Percentiles rank a stretch among this genome's conserved stretches.
Conservation (phyloP, 306 rosid species). For the Phaseolus lunatus region DNA sequence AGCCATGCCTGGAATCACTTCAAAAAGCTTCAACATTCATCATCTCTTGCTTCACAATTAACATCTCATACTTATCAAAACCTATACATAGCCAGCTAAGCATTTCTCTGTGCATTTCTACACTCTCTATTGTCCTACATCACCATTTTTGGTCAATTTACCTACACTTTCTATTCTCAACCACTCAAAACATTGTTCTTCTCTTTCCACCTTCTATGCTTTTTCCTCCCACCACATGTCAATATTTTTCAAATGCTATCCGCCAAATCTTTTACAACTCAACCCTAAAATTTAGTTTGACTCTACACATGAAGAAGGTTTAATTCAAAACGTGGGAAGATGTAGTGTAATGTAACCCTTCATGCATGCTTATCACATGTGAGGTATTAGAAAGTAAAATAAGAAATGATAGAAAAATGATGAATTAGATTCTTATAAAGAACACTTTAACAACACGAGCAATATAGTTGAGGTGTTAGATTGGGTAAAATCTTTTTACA, state of each 20-base stretch:
- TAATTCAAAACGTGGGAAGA: not conserved
- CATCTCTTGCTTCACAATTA: slow-evolving; percentile 11
- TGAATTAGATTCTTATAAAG: too few species aligned
- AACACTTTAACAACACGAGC: too few species aligned
- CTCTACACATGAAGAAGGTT: not conserved
- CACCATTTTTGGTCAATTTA: slow-evolving; percentile 6
- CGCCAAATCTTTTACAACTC: not conserved
- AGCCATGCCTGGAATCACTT: slow-evolving; percentile 38
- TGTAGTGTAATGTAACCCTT: too few species aligned
- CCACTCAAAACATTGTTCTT: not conserved
- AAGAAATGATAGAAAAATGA: too few species aligned
- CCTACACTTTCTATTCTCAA: too few species aligned
- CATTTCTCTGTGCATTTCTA: slow-evolving; percentile 26
- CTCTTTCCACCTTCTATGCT: slow-evolving; percentile 22
- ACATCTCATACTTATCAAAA: not conserved
- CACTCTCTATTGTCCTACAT: not conserved
- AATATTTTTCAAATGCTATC: not conserved
- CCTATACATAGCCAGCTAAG: slow-evolving; percentile 1
- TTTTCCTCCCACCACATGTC: not conserved
- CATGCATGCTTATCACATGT: not conserved
- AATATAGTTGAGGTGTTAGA: slow-evolving; percentile 9
- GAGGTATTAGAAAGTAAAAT: too few species aligned
- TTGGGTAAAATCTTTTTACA: not conserved
- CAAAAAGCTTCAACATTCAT: slow-evolving; percentile 14
- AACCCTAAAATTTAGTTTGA: not conserved